phyloP scores from a whole-genome alignment of 768 basidiomycete species.

The Rhizopogon vesiculosus region DNA sequence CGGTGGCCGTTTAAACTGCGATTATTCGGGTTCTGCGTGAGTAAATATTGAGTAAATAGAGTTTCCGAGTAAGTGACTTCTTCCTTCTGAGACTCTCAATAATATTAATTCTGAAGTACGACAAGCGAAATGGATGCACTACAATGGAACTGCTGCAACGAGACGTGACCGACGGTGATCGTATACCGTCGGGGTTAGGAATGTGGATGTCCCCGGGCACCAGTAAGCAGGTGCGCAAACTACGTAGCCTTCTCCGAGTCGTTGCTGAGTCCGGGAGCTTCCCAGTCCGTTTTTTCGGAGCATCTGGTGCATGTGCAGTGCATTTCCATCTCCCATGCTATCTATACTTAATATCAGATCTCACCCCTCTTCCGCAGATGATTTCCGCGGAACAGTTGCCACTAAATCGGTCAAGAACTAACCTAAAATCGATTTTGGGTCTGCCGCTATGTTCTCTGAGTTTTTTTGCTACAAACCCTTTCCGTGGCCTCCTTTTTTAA shows the following conservation, averaged over 20 bases:
- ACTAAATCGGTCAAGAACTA: conserved; percentile 19
- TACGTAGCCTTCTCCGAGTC: too few relatives aligned
- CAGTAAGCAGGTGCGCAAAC: too few relatives aligned
- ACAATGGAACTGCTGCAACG: neutral
- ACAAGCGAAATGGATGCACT: neutral
- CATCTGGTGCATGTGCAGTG: neutral
- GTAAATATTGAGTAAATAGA: neutral
- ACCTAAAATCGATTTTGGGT: conserved; percentile 18
- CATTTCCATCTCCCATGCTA: conserved; percentile 7
- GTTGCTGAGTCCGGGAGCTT: neutral
- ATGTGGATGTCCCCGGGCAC: neutral
- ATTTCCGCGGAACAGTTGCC: conserved; percentile 26
- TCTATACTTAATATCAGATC: conserved; percentile 15
- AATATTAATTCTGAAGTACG: neutral
- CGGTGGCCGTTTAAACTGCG: neutral
- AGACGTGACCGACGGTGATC: neutral
- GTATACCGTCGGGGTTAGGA: neutral
- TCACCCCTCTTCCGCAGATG: conserved; percentile 19
- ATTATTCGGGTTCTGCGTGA: neutral
- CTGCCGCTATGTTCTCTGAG: conserved; percentile 11
- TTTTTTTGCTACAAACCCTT: conserved; percentile 7
- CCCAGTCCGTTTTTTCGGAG: neutral
- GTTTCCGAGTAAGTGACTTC: neutral
- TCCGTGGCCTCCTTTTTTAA: conserved; percentile 1
- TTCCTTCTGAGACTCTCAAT: neutral